phyloP scores from a whole-genome alignment of 345 rosid species.

The Euclidium syriacum region DNA sequence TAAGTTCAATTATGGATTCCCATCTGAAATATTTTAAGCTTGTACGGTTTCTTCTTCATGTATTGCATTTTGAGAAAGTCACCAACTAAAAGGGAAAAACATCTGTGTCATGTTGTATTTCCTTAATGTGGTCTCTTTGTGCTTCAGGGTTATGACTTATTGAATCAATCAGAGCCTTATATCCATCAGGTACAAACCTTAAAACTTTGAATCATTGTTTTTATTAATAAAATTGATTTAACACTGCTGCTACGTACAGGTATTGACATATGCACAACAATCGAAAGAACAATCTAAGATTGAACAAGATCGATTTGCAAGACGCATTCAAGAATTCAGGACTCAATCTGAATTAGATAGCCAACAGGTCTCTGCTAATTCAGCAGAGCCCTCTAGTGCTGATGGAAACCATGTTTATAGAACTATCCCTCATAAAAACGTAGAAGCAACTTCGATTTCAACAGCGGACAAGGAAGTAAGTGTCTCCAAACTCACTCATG shows the following conservation, averaged over 20 bases:
- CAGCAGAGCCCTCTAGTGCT: slow-evolving; percentile 38
- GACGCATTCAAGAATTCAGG: slow-evolving; percentile 89
- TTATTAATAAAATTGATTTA: not conserved
- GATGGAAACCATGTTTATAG: slow-evolving; percentile 42
- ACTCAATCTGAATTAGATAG: slow-evolving; percentile 68
- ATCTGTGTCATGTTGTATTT: not conserved
- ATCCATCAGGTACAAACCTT: slow-evolving; percentile 65
- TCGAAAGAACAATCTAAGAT: slow-evolving; percentile 69
- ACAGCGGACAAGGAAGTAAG: slow-evolving; percentile 64
- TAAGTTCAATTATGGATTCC: slow-evolving; percentile 87
- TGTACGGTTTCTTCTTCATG: slow-evolving; percentile 38
- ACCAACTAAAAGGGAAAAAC: not conserved
- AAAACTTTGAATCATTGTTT: too few relatives aligned
- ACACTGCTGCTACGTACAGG: slow-evolving; percentile 32
- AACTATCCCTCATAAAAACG: slow-evolving; percentile 39
- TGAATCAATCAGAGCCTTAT: slow-evolving; percentile 76
- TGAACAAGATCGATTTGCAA: slow-evolving; percentile 78
- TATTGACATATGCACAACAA: slow-evolving; percentile 76
- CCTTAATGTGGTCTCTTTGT: slow-evolving; percentile 28
- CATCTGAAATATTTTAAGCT: slow-evolving; percentile 84
- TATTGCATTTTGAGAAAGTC: slow-evolving; percentile 11
- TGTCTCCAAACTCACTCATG: slow-evolving; percentile 7
- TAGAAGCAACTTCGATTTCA: slow-evolving; percentile 50
- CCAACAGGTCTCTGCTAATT: slow-evolving; percentile 39
- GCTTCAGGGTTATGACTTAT: slow-evolving; percentile 64